Evolutionary conservation across 1,284 basidiomycete genomes (phyloP).

Genomic region (Earliella scabrosa): DNA sequence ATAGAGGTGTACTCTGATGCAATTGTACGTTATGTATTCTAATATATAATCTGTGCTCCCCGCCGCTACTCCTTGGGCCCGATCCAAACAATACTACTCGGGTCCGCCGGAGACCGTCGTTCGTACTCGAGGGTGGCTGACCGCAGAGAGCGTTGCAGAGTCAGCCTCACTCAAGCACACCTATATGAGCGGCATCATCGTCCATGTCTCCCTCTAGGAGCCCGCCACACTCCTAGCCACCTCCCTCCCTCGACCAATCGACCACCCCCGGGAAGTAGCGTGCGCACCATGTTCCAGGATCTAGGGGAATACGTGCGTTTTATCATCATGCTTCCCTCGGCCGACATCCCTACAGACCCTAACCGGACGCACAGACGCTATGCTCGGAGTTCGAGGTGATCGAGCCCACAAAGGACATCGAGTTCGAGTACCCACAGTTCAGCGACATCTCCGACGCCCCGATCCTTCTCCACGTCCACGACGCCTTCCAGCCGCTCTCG

Average conservation of each 20-base stretch:
- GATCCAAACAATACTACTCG: no score
- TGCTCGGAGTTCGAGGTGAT: conserved; percentile 18
- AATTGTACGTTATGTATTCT: conserved; percentile 24
- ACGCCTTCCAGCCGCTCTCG: conserved; percentile 5
- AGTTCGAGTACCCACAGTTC: conserved; percentile 1
- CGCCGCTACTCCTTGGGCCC: no score
- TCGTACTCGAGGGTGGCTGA: no score
- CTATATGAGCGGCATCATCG: no score
- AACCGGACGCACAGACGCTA: conserved; percentile 3
- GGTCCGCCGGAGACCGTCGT: no score
- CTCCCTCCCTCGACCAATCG: neutral
- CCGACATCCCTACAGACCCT: neutral
- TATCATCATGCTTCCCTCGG: neutral
- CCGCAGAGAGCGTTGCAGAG: no score
- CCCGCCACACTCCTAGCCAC: no score
- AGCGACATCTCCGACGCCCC: neutral
- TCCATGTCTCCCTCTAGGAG: no score
- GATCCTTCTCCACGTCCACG: neutral
- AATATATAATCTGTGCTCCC: conserved; percentile 4
- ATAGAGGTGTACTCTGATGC: conserved; percentile 19
- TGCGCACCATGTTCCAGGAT: conserved; percentile 18
- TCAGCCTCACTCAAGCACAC: no score
- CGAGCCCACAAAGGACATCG: conserved; percentile 10
- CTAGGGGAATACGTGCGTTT: conserved; percentile 13
- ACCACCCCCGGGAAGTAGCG: neutral